Conservation (phyloP, 1,139 yeast species). For the Saccharomyces pastorianus region DNA sequence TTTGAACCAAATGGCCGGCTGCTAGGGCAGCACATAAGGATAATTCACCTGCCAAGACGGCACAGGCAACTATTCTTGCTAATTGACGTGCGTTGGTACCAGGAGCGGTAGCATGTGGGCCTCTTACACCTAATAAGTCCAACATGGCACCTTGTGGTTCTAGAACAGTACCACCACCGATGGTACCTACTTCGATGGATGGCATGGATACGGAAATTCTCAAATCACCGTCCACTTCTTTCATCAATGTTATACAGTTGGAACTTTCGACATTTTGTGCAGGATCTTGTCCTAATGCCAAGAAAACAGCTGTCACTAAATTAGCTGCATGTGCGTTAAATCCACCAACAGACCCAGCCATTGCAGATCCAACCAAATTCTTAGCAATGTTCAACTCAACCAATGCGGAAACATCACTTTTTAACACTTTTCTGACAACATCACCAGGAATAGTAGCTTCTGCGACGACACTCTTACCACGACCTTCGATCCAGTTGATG, state of each 20-base stretch:
- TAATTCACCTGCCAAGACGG: constrained; percentile 93
- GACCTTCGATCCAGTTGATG: constrained; percentile 97
- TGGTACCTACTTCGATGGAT: constrained; percentile 95
- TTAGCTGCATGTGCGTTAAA: constrained; percentile 98
- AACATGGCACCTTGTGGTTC: constrained; percentile 97
- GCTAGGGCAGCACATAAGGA: constrained; percentile 45
- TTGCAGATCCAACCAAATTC: constrained; percentile 91
- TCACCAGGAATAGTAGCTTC: constrained; percentile 84
- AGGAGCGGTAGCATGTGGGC: constrained; percentile 90
- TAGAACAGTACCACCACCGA: constrained; percentile 97
- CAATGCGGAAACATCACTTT: constrained; percentile 85
- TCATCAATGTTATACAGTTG: constrained; percentile 93
- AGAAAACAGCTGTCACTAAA: constrained; percentile 81
- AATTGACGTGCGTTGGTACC: constrained; percentile 93
- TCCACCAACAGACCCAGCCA: constrained; percentile 98
- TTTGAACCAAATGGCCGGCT: constrained; percentile 86
- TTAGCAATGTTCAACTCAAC: constrained; percentile 84
- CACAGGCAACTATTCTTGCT: constrained; percentile 90
- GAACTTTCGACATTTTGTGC: constrained; percentile 97
- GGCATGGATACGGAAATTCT: constrained; percentile 97
- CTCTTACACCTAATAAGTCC: constrained; percentile 87
- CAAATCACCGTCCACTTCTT: constrained; percentile 72
- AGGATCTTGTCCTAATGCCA: constrained; percentile 98
- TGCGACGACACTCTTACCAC: constrained; percentile 98
- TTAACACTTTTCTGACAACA: constrained; percentile 70